phyloP scores from a whole-genome alignment of 1,284 basidiomycete species.

The Polyporus tsugae region DNA sequence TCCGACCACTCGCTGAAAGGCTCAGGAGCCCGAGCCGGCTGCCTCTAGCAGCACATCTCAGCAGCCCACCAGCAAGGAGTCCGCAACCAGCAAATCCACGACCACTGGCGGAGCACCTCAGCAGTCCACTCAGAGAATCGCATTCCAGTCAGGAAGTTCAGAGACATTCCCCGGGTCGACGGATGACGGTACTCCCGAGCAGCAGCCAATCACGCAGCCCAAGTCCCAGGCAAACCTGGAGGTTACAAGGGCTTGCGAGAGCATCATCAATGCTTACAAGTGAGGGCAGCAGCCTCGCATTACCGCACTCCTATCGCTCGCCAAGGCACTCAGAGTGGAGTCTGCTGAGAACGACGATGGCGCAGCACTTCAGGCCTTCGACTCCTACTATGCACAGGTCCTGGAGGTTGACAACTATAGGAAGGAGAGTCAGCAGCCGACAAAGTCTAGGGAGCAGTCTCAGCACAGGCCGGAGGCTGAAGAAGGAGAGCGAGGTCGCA shows the following conservation, averaged over 20 bases:
- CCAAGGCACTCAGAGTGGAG: background rate
- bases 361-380: background rate
- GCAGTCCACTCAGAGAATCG: background rate
- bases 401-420: background rate
- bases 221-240: background rate
- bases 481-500: background rate
- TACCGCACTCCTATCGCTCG: background rate
- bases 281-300: background rate
- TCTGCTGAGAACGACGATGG: background rate
- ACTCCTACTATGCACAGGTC: background rate
- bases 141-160: too few species aligned
- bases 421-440: background rate
- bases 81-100: too few species aligned
- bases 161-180: too few species aligned
- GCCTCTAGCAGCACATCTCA: background rate
- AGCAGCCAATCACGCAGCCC: background rate
- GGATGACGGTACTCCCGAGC: background rate
- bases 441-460: too few species aligned
- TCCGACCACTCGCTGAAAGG: too few species aligned
- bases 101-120: background rate
- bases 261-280: background rate
- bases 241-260: background rate
- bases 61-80: background rate
- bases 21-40: too few species aligned
- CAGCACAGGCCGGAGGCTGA: too few species aligned